Base-by-base conservation (phyloP, 768 basidiomycete genomes). In the Boletus rubroflammeus region DNA sequence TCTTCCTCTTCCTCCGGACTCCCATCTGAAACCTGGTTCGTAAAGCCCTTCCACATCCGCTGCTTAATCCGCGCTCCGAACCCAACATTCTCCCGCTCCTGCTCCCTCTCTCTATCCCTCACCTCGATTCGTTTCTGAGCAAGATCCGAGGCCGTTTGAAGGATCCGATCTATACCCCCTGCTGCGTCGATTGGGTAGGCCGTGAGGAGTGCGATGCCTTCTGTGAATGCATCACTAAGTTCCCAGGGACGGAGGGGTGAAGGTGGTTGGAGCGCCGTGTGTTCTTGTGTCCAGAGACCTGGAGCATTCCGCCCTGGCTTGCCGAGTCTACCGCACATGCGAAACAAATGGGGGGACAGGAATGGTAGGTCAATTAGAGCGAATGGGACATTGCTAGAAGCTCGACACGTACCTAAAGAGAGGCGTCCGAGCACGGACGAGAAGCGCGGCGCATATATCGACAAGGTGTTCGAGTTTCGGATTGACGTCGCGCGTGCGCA, bases 81-180 rank as follows among this genome's bases (percentile, higher is more conserved):
- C 28, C 78, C 77, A 2, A 72, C 67, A 17, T 65, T 73, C 9
- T 69, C 70, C 10, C 62, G 65, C 49, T 73, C 72, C 7, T 59
- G 54, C 19, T 62, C 50, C 44, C 67, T 73, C 13, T 58, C 56
- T 48, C 25, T 60, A 19, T 62, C 63, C 17, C 55, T 61, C 52
- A 76, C 73, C 40, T 78, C 71, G 41, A 75, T 72, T 5, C 85
- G 77, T 58, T 77, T 81, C 49, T 73, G 72, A 8, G 77, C 60
- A n/a, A 90, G 71, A 56, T 90, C 86, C 34, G 70, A 74, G 17
- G 86, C 82, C 1, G 79, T 83, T 65, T 89, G 88, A 14, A 92
- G 70, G 11, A 92, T 74, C 39, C 79, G 75, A 40, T 88, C 90
- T 29, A 88, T 77, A 7, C 89, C 89, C 1, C 89, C 88, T 5